phyloP scores from a whole-genome alignment of 2,329 filamentous ascomycete genomes.

The Diaporthe australafricana region DNA sequence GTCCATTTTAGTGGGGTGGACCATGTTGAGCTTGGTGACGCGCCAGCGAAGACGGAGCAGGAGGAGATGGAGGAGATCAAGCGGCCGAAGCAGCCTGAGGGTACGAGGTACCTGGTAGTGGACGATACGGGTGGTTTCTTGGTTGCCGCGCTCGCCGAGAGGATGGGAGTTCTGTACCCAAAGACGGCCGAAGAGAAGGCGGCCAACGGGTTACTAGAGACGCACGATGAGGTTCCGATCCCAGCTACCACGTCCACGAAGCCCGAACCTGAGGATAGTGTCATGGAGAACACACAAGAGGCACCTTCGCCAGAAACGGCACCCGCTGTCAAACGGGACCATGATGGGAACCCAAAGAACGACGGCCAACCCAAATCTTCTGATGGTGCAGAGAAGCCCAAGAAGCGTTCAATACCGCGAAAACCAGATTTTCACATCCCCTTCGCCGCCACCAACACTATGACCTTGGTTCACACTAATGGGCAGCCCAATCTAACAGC shows the following conservation, averaged over 20 bases:
- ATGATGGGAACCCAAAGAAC: conserved; percentile 31
- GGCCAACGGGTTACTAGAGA: conserved; percentile 27
- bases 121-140: conserved; percentile 89
- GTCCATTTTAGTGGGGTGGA: conserved; percentile 75
- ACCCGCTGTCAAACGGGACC: conserved; percentile 26
- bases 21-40: conserved; percentile 30
- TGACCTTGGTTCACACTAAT: conserved; percentile 84
- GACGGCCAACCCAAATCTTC: conserved; percentile 23
- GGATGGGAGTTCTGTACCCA: conserved; percentile 82
- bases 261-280: conserved; percentile 37
- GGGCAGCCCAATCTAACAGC: conserved; percentile 88
- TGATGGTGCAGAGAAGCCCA: conserved; percentile 33
- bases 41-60: conserved; percentile 41
- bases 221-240: not conserved
- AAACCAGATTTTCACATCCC: conserved; percentile 69
- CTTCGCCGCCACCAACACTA: conserved; percentile 78
- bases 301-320: conserved; percentile 1
- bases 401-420: conserved; percentile 38
- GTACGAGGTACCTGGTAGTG: conserved; percentile 79
- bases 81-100: conserved; percentile 42
- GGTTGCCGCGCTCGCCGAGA: conserved; percentile 86
- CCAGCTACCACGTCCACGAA: not conserved
- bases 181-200: conserved; percentile 46
- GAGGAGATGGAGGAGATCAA: conserved; percentile 41
- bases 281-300: conserved; percentile 39